Evolutionary conservation across 805 yeast genomes (phyloP).

Genomic region (Maudiozyma barnettii): DNA sequence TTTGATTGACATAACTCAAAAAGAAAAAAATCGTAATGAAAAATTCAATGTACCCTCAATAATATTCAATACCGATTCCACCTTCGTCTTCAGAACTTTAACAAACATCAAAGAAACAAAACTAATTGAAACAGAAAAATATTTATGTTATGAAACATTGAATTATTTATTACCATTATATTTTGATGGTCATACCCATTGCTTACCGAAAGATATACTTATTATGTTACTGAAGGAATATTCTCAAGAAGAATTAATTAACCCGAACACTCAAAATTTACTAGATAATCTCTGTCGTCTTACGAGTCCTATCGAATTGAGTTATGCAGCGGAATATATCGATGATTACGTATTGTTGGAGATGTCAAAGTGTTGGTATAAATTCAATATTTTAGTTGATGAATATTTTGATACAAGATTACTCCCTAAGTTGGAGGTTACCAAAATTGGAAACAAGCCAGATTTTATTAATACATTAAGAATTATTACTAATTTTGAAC

Average conservation of each 20-base stretch:
- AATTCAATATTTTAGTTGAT: slow-evolving; percentile 4
- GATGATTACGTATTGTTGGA: not conserved
- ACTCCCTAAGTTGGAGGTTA: not conserved
- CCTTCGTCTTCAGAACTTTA: not conserved
- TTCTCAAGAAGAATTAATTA: not conserved
- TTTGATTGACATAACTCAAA: slow-evolving; percentile 4
- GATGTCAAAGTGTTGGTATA: slow-evolving; percentile 13
- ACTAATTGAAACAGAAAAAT: not conserved
- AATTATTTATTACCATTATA: slow-evolving; percentile 6
- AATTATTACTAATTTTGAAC: slow-evolving; percentile 4
- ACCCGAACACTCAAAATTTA: not conserved
- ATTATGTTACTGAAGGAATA: slow-evolving; percentile 3
- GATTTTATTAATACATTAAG: not conserved
- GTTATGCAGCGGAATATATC: not conserved
- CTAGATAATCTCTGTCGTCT: not conserved
- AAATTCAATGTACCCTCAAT: not conserved
- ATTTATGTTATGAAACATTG: slow-evolving; percentile 5
- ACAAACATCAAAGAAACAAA: not conserved
- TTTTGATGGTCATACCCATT: slow-evolving; percentile 2
- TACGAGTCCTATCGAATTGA: not conserved
- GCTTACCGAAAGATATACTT: slow-evolving; percentile 2
- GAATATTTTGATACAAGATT: slow-evolving; percentile 1
- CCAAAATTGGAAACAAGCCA: not conserved
- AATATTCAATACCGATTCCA: not conserved
- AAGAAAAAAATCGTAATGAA: slow-evolving; percentile 3